Evolutionary conservation across 306 rosid genomes (phyloP).

Genomic region (Gynostemma pentaphyllum): DNA sequence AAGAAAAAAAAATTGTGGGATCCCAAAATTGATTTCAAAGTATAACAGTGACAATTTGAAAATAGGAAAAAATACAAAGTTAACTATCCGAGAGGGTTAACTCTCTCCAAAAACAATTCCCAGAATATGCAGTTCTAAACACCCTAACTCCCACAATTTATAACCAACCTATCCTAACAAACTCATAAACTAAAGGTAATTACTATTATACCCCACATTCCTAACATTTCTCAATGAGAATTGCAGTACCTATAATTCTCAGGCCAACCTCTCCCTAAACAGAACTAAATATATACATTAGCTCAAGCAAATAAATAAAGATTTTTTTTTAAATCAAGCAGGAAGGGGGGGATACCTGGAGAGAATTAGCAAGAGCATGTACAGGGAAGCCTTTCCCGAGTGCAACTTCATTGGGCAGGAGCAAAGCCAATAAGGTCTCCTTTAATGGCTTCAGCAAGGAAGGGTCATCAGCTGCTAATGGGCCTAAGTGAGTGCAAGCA

Average conservation of each 20-base stretch:
- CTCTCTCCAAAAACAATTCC: too few relatives aligned
- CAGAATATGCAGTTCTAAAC: too few relatives aligned
- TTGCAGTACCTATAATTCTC: not conserved
- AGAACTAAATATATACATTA: not conserved
- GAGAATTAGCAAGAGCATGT: constrained; percentile 83
- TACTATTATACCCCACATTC: too few relatives aligned
- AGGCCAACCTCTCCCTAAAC: not conserved
- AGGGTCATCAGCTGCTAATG: constrained; percentile 75
- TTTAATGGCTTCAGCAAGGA: constrained; percentile 71
- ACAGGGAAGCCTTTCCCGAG: constrained; percentile 77
- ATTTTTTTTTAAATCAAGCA: not conserved
- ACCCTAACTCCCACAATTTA: too few relatives aligned
- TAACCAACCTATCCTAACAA: too few relatives aligned
- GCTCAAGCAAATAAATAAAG: not conserved
- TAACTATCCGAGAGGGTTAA: too few relatives aligned
- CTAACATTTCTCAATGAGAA: not conserved
- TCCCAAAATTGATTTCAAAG: not conserved
- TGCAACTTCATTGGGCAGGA: constrained; percentile 63
- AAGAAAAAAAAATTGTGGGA: not conserved
- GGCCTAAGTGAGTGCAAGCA: constrained; percentile 89
- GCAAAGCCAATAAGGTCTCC: constrained; percentile 85
- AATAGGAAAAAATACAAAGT: too few relatives aligned
- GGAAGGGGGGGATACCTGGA: constrained; percentile 61
- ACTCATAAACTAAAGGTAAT: too few relatives aligned
- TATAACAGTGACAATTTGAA: not conserved